phyloP scores from a whole-genome alignment of 108 stramenopile species.

The Stephanodiscus triporus region DNA sequence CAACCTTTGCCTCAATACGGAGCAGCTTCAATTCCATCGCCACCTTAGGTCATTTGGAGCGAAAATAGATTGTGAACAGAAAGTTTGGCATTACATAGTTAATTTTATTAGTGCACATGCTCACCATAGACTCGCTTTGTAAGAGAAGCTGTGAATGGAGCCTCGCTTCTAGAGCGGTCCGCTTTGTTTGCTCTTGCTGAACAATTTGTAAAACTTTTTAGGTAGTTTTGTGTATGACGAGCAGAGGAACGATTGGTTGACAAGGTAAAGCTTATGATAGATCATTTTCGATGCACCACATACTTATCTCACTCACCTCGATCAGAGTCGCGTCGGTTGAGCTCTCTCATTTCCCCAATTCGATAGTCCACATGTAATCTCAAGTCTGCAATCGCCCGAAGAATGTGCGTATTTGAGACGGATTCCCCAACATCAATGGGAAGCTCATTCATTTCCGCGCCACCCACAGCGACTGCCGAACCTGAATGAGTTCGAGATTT shows the following conservation, averaged over 20 bases:
- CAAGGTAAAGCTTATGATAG: background rate
- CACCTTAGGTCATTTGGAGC: conserved; percentile 13
- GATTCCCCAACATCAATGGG: conserved; percentile 37
- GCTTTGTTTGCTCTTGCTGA: conserved; percentile 52
- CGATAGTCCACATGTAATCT: conserved; percentile 49
- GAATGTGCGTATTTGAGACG: conserved; percentile 48
- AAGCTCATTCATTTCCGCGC: conserved; percentile 13
- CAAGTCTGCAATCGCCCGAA: conserved; percentile 46
- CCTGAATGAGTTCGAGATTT: conserved; percentile 3
- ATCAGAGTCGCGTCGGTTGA: conserved; percentile 35
- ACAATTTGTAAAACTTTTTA: conserved; percentile 33
- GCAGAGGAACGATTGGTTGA: background rate
- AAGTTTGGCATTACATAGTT: background rate
- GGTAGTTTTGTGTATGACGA: background rate
- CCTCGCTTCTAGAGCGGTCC: conserved; percentile 50
- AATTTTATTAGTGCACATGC: conserved; percentile 1
- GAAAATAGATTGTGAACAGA: background rate
- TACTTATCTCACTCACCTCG: conserved; percentile 19
- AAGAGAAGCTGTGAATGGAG: conserved; percentile 57
- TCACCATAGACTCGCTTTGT: conserved; percentile 61
- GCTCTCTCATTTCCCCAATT: conserved; percentile 36
- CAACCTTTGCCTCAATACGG: conserved; percentile 58
- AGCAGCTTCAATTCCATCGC: conserved; percentile 62
- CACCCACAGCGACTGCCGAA: background rate
- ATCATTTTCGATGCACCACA: background rate